Evolutionary conservation across 1,139 yeast genomes (phyloP).

Genomic region (Debaryomyces singareniensis): DNA sequence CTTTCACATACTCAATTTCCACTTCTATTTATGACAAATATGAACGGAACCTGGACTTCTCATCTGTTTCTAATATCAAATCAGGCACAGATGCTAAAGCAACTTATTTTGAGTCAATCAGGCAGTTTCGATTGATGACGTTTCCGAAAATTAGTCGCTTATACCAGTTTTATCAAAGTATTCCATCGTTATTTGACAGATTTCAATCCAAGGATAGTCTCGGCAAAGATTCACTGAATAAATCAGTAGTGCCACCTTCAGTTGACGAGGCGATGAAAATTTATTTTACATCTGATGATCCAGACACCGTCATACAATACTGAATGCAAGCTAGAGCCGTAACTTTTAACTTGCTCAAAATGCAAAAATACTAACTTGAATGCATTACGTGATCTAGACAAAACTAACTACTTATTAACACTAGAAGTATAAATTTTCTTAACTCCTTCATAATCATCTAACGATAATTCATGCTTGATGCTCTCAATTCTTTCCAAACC

Average conservation of each 20-base stretch:
- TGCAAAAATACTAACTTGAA: too few species aligned
- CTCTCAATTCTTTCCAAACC: conserved; percentile 38
- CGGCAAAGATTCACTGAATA: conserved; percentile 24
- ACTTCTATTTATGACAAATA: conserved; percentile 48
- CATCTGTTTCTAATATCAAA: conserved; percentile 48
- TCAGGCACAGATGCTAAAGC: conserved; percentile 46
- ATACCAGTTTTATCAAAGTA: conserved; percentile 27
- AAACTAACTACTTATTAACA: conserved; percentile 1
- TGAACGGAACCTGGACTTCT: conserved; percentile 46
- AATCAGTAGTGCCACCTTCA: conserved; percentile 23
- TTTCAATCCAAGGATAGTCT: conserved; percentile 18
- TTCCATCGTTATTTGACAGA: conserved; percentile 29
- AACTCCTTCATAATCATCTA: conserved; percentile 46
- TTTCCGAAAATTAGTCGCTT: conserved; percentile 32
- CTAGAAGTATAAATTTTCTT: conserved; percentile 31
- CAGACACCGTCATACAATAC: conserved; percentile 29
- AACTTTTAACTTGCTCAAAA: too few species aligned
- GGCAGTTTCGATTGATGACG: conserved; percentile 54
- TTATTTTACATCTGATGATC: conserved; percentile 46
- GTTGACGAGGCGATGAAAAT: conserved; percentile 40
- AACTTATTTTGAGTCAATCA: conserved; percentile 42
- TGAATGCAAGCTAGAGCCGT: too few species aligned
- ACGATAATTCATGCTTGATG: conserved; percentile 41
- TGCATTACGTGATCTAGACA: too few species aligned
- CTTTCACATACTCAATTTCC: conserved; percentile 53